A percentile compares a stretch with the other conserved stretches of the same genome.
Evolutionary conservation across 192 early-diverging fungal species (phyloP).

Genomic region (Mortierella antarctica): DNA sequence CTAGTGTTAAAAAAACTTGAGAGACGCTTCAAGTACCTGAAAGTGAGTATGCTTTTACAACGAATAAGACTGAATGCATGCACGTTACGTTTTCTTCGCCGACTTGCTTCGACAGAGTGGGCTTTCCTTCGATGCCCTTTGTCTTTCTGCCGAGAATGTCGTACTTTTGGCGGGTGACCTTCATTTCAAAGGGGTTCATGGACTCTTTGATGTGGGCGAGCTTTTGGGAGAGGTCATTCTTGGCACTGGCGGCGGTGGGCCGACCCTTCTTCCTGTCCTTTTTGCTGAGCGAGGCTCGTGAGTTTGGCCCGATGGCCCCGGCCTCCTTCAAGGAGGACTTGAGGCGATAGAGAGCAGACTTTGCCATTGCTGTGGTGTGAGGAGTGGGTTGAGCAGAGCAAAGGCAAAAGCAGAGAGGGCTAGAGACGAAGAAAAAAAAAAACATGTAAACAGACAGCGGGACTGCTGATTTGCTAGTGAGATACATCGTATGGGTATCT

Average conservation of each 20-base stretch:
- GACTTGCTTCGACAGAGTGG: slow-evolving; percentile 80
- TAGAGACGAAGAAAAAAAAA: slow-evolving; percentile 12
- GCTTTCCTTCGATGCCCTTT: slow-evolving; percentile 85
- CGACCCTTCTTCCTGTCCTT: slow-evolving; percentile 69
- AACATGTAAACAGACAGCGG: neutral
- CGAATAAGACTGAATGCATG: neutral
- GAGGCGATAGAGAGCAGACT: slow-evolving; percentile 86
- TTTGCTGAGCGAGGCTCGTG: slow-evolving; percentile 68
- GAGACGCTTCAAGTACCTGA: too few relatives aligned
- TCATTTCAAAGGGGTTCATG: slow-evolving; percentile 93
- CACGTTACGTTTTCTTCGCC: slow-evolving; percentile 79
- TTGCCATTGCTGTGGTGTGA: slow-evolving; percentile 35
- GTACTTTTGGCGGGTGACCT: slow-evolving; percentile 83
- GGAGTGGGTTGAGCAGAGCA: neutral
- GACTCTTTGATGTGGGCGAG: slow-evolving; percentile 50
- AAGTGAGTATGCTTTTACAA: neutral
- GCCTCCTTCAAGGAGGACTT: slow-evolving; percentile 81
- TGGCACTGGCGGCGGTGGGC: slow-evolving; percentile 58
- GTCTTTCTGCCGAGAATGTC: slow-evolving; percentile 85
- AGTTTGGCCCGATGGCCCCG: slow-evolving; percentile 79
- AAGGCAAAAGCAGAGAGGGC: neutral
- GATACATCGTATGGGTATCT: too few relatives aligned
- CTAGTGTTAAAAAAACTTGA: neutral
- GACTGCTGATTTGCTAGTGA: too few relatives aligned
- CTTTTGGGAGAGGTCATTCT: slow-evolving; percentile 66